Base-by-base conservation (phyloP, 1,139 yeast genomes). In the Zygosaccharomyces sapae region DNA sequence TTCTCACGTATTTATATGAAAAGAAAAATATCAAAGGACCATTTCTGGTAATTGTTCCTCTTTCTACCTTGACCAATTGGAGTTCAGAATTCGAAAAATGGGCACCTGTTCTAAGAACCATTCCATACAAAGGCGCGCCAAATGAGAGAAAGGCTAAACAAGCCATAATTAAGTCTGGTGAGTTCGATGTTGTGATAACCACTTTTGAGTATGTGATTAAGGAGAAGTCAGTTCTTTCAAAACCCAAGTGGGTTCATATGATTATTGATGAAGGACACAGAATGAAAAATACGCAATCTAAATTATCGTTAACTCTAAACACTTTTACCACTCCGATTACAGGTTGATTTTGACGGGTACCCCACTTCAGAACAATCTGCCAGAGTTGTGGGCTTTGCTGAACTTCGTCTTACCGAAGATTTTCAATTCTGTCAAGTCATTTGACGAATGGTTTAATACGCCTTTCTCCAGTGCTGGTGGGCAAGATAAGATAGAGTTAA, bases 221-320 rank as follows among this genome's bases (percentile, higher is more conserved):
- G 55, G 95, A 86, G 62, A 76, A 82, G 56, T 81, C 85, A 4
- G 66, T 85, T 30, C 70, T 86, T 48, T 71, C 86, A 6, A 82
- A 81, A 57, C 75, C 82, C 48, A 81, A 77, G 57, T 86, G 92
- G 89, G 83, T 83, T 33, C 90, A 85, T 66, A 84, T 86, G 89
- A 83, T 86, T 51, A 86, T 86, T 54, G 95, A 86, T 70, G 95
- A 86, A 70, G 95, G 95, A 58, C 95, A 86, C 65, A 77, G 95
- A 69, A 81, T 86, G 86, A 86, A 86, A 64, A 86, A 86, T 66
- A 75, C 87, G 2, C 83, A 79, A 56, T 83, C 90, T n/a, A 85
- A 84, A 61, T 70, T 86, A 48, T 83, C 90, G 0, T 75, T 74
- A 49, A 83, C 92, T 1, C 76, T 86, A 59, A 82, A 85, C 12